Percentiles rank a stretch among this genome's conserved stretches.
Evolutionary conservation across 306 rosid genomes (phyloP).

Genomic region (Quercus gilva): DNA sequence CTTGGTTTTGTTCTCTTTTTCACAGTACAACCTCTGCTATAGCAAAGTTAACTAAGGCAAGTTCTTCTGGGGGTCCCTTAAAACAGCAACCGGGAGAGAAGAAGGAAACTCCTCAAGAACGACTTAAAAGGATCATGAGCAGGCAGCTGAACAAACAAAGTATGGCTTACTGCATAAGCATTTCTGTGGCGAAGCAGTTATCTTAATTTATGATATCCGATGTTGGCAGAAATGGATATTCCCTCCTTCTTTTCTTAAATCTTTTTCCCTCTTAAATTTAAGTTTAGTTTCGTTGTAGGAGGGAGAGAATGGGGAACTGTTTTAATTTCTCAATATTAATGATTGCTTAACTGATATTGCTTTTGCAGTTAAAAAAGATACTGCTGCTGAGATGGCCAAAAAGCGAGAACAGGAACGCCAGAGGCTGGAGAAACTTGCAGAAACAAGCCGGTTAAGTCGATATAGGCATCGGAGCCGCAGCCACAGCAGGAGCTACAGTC

Average conservation of each 20-base stretch:
- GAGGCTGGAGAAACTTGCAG: constrained; percentile 94
- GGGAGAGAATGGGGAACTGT: neutral
- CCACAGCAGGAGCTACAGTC: constrained; percentile 68
- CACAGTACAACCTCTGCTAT: constrained; percentile 79
- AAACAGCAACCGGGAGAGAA: constrained; percentile 81
- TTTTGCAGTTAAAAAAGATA: constrained; percentile 86
- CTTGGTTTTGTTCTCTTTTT: constrained; percentile 15
- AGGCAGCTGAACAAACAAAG: constrained; percentile 92
- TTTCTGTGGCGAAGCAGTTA: constrained; percentile 19
- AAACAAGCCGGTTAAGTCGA: constrained; percentile 79
- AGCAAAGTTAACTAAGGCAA: constrained; percentile 71
- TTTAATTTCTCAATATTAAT: neutral
- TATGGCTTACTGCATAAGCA: constrained; percentile 33
- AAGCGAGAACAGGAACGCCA: constrained; percentile 88
- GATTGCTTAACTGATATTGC: constrained; percentile 6
- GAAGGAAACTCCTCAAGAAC: constrained; percentile 99
- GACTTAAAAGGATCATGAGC: constrained; percentile 98
- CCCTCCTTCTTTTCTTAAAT: neutral
- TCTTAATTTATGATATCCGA: constrained; percentile 7
- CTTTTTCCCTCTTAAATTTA: neutral
- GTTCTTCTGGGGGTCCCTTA: constrained; percentile 68
- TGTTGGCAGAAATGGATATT: neutral
- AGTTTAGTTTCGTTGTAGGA: neutral
- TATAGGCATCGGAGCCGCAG: constrained; percentile 62
- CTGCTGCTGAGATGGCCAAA: constrained; percentile 90